These are phyloP conservation scores for Funneliformis mosseae DNA, from an alignment of 192 early-diverging fungal genomes.

Conservation along the genomic window DNA sequence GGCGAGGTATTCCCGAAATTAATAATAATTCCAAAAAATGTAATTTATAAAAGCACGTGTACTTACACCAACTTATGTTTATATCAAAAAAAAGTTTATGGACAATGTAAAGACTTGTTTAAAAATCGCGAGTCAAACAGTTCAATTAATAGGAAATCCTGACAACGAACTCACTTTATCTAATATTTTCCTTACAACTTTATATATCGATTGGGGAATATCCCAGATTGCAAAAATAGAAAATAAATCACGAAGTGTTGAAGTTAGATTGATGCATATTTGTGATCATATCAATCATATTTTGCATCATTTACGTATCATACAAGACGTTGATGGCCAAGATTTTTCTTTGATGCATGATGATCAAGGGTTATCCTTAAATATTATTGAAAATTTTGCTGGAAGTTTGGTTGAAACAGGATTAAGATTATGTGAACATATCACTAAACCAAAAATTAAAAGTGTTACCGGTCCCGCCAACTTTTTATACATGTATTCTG, in stretches of 20 bases:
- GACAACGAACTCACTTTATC: conserved; percentile 4
- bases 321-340: conserved; percentile 19
- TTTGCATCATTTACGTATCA: conserved; percentile 14
- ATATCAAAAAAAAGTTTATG: conserved; percentile 7
- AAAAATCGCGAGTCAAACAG: conserved; percentile 1
- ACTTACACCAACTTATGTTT: neutral
- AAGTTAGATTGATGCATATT: conserved; percentile 22
- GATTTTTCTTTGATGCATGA: neutral
- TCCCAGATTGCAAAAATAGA: conserved; percentile 24
- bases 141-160: conserved; percentile 5
- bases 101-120: conserved; percentile 1
- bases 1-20: conserved; percentile 5
- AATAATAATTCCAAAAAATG: neutral
- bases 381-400: conserved; percentile 15
- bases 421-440: conserved; percentile 29
- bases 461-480: neutral
- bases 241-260: conserved; percentile 16
- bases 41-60: neutral
- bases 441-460: conserved; percentile 22
- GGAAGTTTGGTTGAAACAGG: conserved; percentile 8
- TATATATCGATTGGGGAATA: conserved; percentile 5
- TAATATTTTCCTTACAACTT: conserved; percentile 5
- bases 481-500: conserved; percentile 22
- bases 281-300: conserved; percentile 22
- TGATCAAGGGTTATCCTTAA: neutral